Percentiles rank a stretch among this genome's conserved stretches.
Conservation (phyloP, 2,329 filamentous ascomycete species). For the Paracoccidioides brasiliensis region DNA sequence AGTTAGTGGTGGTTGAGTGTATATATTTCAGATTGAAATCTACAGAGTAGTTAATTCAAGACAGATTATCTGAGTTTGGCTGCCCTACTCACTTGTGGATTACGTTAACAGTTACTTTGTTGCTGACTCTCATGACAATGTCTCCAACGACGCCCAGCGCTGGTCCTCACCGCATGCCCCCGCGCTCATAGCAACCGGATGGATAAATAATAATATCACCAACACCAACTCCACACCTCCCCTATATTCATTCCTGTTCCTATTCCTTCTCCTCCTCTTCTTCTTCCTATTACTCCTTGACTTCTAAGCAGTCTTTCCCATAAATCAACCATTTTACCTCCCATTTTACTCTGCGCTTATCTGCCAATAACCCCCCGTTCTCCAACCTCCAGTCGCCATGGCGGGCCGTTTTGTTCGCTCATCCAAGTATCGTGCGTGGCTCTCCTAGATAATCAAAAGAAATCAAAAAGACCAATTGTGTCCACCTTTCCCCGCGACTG, state of each 20-base stretch:
- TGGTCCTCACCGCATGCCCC: no score
- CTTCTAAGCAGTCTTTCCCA: not conserved
- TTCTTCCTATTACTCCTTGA: not conserved
- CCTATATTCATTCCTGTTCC: not conserved
- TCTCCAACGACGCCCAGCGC: no score
- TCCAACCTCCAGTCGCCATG: constrained; percentile 33
- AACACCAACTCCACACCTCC: not conserved
- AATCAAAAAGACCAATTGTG: constrained; percentile 9
- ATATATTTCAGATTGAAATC: no score
- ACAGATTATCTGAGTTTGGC: no score
- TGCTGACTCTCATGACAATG: no score
- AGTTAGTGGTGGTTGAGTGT: no score
- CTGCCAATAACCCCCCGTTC: no score
- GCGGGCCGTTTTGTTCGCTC: constrained; percentile 60
- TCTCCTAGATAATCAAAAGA: not conserved
- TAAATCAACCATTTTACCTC: not conserved
- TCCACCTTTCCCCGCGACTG: constrained; percentile 1
- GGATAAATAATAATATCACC: no score
- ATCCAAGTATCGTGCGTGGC: constrained; percentile 52
- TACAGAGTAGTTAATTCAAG: no score
- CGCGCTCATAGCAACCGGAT: no score
- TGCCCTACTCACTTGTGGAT: no score
- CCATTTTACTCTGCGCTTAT: not conserved
- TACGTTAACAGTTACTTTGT: no score
- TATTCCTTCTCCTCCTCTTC: not conserved